phyloP scores from a whole-genome alignment of 140 eudicot genomes.

The Bidens hawaiensis region DNA sequence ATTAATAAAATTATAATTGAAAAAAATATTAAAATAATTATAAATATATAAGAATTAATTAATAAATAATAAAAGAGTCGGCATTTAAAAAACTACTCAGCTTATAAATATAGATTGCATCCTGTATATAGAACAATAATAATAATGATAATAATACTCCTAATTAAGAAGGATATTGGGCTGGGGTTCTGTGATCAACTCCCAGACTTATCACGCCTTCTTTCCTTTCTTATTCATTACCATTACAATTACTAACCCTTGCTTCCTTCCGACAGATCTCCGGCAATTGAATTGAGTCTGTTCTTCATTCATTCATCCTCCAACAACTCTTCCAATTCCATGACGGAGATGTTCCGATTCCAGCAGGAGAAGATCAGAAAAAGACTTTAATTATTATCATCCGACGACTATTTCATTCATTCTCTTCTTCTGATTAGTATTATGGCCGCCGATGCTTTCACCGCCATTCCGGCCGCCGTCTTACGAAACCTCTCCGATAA shows the following conservation, averaged over 20 bases:
- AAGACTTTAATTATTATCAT: constrained; percentile 30
- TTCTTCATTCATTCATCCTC: constrained; percentile 8
- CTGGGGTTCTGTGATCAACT: constrained; percentile 32
- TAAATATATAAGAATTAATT: too few species aligned
- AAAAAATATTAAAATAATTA: too few species aligned
- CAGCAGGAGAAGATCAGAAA: constrained; percentile 52
- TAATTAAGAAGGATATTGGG: too few species aligned
- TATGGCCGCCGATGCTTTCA: constrained; percentile 46
- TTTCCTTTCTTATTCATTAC: constrained; percentile 25
- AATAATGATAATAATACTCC: too few species aligned
- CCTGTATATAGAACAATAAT: too few species aligned
- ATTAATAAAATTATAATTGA: too few species aligned
- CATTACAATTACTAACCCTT: too few species aligned
- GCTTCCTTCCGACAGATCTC: constrained; percentile 26
- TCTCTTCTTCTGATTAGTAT: background rate
- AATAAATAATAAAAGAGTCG: too few species aligned
- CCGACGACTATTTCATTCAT: background rate
- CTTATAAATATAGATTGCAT: too few species aligned
- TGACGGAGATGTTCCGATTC: constrained; percentile 41
- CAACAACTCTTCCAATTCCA: constrained; percentile 9
- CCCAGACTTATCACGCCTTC: constrained; percentile 31
- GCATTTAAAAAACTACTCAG: too few species aligned
- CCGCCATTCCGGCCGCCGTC: constrained; percentile 68
- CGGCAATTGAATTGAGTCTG: constrained; percentile 25
- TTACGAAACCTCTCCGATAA: constrained; percentile 71